Evolutionary conservation across 2,329 filamentous ascomycete species (phyloP), one percentile per base, ranked within the genome.

Genomic region (Pestalotiopsis sp.): DNA sequence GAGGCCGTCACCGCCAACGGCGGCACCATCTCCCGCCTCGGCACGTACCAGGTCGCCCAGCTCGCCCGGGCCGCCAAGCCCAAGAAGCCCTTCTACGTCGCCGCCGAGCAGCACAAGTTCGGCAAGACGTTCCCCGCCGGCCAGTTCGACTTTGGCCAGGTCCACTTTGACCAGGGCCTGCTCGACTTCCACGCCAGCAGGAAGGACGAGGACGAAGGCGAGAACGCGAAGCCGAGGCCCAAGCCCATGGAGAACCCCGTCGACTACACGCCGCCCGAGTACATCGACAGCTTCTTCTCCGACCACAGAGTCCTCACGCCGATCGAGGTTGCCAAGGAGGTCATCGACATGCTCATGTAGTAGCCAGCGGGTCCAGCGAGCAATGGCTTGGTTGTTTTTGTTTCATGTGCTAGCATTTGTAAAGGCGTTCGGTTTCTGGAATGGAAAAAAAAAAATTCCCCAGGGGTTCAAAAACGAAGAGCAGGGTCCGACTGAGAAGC

Each of bases 101-200:
- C 96, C 4, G 92, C 92, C 1, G 96, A 99, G 83, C 97, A 93
- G 75, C 96, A 99, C 85, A 99, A 99, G 82, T 98, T 99, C 77
- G 94, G 97, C 60, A 88, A 94, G 75, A 87, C 96, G 67, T 96
- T 95, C 75, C 93, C 95, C 1, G 83, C 96, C 25, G 90, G 91
- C 71, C 94, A 97, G 80, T 77, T 84, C 27, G 81, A 84, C 56
- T 78, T 85, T 11, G 75, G 75, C n/a, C 14, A n/a, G 45, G 45
- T n/a, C 45, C 31, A 27, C 31, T 83, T 80, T 17, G 72, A 82
- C 39, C 75, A 78, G 2, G 77, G 77, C 0, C 77, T 86, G 3
- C 79, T 79, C 61, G 71, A 77, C 11, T 79, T 77, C 69, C 68
- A 72, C 27, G 66, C 72, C 20, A 68, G 56, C 64, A 72, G 71